A percentile compares a stretch with the other conserved stretches of the same genome.
Evolutionary conservation across 2,329 filamentous ascomycete genomes (phyloP).

Genomic region (Neonectria magnoliae): DNA sequence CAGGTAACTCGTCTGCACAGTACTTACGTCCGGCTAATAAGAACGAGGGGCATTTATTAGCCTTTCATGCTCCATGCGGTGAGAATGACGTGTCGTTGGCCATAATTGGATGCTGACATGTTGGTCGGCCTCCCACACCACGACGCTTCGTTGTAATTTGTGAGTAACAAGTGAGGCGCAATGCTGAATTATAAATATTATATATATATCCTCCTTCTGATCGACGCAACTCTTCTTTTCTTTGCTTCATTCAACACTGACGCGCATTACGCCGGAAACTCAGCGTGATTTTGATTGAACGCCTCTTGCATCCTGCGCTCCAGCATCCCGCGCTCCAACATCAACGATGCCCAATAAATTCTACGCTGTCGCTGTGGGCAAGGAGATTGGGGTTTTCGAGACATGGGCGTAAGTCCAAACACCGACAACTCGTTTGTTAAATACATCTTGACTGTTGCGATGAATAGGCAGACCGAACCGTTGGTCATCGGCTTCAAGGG

Average conservation of each 20-base stretch:
- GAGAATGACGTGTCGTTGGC: background rate
- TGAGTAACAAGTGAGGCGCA: background rate
- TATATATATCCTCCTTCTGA: too few relatives aligned
- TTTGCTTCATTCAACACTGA: background rate
- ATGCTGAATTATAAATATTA: background rate
- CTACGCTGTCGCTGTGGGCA: slow-evolving; percentile 23
- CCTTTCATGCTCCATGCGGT: too few relatives aligned
- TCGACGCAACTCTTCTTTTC: too few relatives aligned
- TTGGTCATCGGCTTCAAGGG: slow-evolving; percentile 3
- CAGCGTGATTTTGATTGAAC: background rate
- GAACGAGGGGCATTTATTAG: too few relatives aligned
- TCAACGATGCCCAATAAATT: background rate
- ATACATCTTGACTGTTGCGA: background rate
- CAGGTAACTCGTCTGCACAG: too few relatives aligned
- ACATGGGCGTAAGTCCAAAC: slow-evolving; percentile 10
- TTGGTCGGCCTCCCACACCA: background rate
- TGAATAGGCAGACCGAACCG: background rate
- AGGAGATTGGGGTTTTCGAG: background rate
- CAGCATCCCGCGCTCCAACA: too few relatives aligned
- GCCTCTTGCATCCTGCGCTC: background rate
- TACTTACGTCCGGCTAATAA: too few relatives aligned
- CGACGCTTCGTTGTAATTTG: background rate
- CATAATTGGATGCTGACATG: background rate
- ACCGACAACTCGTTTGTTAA: too few relatives aligned
- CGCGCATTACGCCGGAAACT: background rate